Conservation (phyloP, 768 basidiomycete genomes). For the Krasilnikovozyma curviuscula region DNA sequence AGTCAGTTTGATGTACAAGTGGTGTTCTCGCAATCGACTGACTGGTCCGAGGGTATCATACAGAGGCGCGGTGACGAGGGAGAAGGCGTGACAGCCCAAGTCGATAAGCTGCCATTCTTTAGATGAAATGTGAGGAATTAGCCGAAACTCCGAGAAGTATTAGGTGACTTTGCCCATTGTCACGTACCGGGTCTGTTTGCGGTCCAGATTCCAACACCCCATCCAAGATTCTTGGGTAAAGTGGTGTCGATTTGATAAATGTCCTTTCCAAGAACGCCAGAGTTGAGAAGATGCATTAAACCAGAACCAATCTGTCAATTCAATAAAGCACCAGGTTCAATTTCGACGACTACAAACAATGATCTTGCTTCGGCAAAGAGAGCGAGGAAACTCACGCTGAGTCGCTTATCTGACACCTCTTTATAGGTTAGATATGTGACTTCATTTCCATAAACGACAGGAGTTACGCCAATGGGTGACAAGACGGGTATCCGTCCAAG, state of each 20-base stretch:
- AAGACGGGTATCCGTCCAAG: no score
- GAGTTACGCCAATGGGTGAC: no score
- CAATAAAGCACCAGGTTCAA: no score
- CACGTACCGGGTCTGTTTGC: slow-evolving; percentile 17
- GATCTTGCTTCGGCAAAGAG: no score
- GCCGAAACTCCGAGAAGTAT: background rate
- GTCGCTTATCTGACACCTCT: background rate
- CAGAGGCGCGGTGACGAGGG: slow-evolving; percentile 64
- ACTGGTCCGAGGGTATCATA: slow-evolving; percentile 84
- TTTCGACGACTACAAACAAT: background rate
- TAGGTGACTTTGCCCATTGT: no score
- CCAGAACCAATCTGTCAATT: slow-evolving; percentile 1
- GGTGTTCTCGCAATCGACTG: no score
- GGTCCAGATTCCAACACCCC: slow-evolving; percentile 21
- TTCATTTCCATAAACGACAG: no score
- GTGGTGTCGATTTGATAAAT: slow-evolving; percentile 2
- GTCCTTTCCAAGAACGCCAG: background rate
- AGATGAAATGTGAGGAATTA: no score
- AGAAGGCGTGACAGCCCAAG: slow-evolving; percentile 58
- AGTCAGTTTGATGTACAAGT: no score
- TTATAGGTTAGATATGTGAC: no score
- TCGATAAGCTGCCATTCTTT: slow-evolving; percentile 93
- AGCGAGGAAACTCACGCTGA: background rate
- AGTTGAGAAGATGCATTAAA: slow-evolving; percentile 1
- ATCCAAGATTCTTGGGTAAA: slow-evolving; percentile 5